phyloP scores from a whole-genome alignment of 192 early-diverging fungal genomes.

The Coemansia sp. region DNA sequence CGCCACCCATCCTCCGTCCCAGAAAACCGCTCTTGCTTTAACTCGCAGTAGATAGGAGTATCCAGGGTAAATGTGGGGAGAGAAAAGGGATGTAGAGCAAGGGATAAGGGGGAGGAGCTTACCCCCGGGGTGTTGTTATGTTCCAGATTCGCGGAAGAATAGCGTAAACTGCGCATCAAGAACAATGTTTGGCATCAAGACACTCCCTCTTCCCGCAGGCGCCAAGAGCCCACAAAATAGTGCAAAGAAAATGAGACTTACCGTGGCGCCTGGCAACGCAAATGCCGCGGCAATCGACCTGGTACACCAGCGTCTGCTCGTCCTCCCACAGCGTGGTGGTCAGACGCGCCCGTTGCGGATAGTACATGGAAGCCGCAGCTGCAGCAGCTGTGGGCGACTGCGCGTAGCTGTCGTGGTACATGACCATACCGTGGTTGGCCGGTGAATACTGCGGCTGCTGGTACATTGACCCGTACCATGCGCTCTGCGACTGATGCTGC shows the following conservation, averaged over 20 bases:
- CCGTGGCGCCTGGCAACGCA: constrained; percentile 73
- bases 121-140: neutral
- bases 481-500: constrained; percentile 40
- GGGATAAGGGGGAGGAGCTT: neutral
- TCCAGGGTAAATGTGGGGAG: neutral
- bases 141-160: neutral
- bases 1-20: neutral
- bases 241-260: constrained; percentile 31
- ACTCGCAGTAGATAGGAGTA: neutral
- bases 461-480: constrained; percentile 52
- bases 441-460: constrained; percentile 53
- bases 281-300: constrained; percentile 77
- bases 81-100: neutral
- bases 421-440: constrained; percentile 45
- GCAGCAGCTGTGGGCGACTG: constrained; percentile 41
- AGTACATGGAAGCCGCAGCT: constrained; percentile 55
- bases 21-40: neutral
- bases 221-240: constrained; percentile 3
- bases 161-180: constrained; percentile 6
- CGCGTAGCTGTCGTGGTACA: constrained; percentile 54
- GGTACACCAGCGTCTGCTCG: constrained; percentile 75
- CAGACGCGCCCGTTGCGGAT: constrained; percentile 48
- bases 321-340: constrained; percentile 82
- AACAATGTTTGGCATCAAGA: constrained; percentile 13
- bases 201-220: neutral